Evolutionary conservation across 164 flowering plant species (phyloP).

Genomic region (Brasenia schreberi): DNA sequence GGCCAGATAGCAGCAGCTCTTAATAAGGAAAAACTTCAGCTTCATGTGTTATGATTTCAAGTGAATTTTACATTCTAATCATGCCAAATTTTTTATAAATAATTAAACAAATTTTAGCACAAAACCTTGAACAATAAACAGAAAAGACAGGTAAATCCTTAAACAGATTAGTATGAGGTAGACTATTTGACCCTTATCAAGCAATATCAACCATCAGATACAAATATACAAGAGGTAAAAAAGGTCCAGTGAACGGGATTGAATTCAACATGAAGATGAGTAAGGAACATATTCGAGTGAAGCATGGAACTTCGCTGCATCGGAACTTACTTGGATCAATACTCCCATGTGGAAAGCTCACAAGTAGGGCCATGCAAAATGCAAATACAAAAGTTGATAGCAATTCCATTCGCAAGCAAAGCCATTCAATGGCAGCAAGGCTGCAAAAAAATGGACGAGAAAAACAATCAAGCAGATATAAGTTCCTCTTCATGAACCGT

Average conservation of each 20-base stretch:
- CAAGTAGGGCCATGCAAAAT: constrained; percentile 89
- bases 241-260: background rate
- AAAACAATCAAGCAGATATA: constrained; percentile 90
- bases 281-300: background rate
- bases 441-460: constrained; percentile 98
- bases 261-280: background rate
- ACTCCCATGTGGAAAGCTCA: constrained; percentile 88
- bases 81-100: too few species aligned
- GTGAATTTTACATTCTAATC: background rate
- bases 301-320: too few species aligned
- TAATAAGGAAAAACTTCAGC: background rate
- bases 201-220: too few species aligned
- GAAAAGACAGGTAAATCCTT: too few species aligned
- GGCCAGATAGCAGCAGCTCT: background rate
- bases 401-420: constrained; percentile 92
- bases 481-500: constrained; percentile 90
- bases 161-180: too few species aligned
- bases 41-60: background rate
- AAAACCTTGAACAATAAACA: too few species aligned
- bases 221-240: background rate
- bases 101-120: too few species aligned
- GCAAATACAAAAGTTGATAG: constrained; percentile 96
- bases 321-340: constrained; percentile 85
- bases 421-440: constrained; percentile 97
- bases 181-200: too few species aligned